Conservation (phyloP, 148 eudicot genomes). For the Tetragonia tetragonoides region DNA sequence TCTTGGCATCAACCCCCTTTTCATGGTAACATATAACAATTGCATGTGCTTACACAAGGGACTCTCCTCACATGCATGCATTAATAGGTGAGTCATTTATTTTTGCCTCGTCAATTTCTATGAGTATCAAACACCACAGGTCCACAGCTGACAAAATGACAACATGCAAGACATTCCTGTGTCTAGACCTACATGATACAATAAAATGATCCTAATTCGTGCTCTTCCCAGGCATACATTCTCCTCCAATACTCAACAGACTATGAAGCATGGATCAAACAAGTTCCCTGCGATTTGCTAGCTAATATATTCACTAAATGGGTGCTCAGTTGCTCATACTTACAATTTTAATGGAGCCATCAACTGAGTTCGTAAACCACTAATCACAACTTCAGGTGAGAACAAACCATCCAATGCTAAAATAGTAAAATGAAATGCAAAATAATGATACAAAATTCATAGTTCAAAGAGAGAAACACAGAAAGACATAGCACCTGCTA, state of each 20-base stretch:
- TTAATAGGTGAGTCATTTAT: neutral
- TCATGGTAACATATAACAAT: neutral
- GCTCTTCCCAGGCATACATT: neutral
- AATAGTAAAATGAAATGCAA: neutral
- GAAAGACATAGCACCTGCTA: slow-evolving; percentile 46
- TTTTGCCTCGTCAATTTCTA: neutral
- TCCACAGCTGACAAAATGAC: neutral
- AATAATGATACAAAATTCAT: neutral
- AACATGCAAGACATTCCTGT: too few relatives aligned
- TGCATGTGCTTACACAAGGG: neutral
- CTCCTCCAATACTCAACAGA: neutral
- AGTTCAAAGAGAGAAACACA: neutral
- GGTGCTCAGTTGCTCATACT: neutral
- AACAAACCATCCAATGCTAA: neutral
- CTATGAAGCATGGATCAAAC: neutral
- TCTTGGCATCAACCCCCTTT: neutral
- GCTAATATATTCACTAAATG: neutral
- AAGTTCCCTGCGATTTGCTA: neutral
- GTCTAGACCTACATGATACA: neutral
- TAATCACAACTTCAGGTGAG: neutral
- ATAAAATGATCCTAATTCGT: neutral
- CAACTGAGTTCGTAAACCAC: neutral
- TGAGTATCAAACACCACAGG: neutral
- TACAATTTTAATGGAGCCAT: neutral
- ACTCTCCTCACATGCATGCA: neutral